Evolutionary conservation across 495 filamentous ascomycete species (phyloP), one percentile per base, ranked within the genome.

Genomic region (Niebla homalea): DNA sequence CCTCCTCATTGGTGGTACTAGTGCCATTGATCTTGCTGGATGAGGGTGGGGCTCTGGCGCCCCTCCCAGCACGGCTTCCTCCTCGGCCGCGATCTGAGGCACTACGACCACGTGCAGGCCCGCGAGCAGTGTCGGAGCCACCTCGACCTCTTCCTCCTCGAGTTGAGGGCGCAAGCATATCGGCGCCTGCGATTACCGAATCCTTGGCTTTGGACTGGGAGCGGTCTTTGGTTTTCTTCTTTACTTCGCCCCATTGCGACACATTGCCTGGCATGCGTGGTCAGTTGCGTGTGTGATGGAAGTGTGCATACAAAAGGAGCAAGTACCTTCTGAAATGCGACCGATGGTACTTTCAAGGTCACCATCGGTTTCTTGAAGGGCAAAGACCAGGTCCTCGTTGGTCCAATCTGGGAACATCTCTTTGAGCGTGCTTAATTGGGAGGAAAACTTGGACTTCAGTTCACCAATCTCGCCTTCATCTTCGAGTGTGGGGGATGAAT

Each of bases 401-500:
- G 89, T 85, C 89, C 88, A 94, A 64, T 85, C 79, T 22, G 87
- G 78, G 72, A 94, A 94, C 70, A 97, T 76, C 61, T 94, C 90
- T 64, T 85, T 87, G 61, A 97, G 79, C 52, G 73, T 79, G 45
- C 66, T 69, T 55, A 96, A 70, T 65, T 88, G 81, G 54, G 65
- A 60, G 55, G 81, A 73, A 64, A 94, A 94, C 58, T 84, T 78
- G 70, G 83, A 86, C 76, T 93, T 94, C 66, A 97, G 79, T 64
- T 92, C 77, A 50, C 82, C 87, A 48, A 97, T 72, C 68, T 99
- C 90, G 58, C 87, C 81, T 60, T 94, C 85, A 49, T 96, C 89
- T 64, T 90, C 85, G 54, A 77, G 70, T 55, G 75, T 64, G 37
- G 75, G 69, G 52, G 77, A 67, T 59, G 74, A 59, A 51, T 67